These are phyloP conservation scores for Aspergillus leporis DNA, from an alignment of 495 filamentous ascomycete genomes.

Conservation along the genomic window DNA sequence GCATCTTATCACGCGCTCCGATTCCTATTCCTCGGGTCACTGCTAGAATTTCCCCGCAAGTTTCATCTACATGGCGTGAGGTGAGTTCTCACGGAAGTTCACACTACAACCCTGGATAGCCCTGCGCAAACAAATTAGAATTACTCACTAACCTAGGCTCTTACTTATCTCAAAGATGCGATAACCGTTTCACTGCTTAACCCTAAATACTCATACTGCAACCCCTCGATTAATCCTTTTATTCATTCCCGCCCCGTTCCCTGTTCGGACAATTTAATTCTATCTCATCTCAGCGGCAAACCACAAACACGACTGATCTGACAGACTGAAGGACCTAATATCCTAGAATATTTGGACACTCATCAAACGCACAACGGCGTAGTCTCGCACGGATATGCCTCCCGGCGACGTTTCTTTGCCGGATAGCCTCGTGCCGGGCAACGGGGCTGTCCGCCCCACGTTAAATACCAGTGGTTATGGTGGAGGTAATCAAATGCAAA, in stretches of 20 bases:
- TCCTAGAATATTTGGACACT: not conserved
- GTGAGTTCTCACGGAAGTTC: constrained; percentile 24
- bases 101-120: constrained; percentile 12
- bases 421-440: constrained; percentile 51
- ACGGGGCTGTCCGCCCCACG: constrained; percentile 42
- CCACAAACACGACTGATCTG: constrained; percentile 5
- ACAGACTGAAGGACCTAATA: not conserved
- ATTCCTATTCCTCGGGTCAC: constrained; percentile 7
- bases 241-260: constrained; percentile 11
- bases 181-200: not conserved
- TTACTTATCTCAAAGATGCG: constrained; percentile 1
- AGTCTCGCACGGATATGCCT: constrained; percentile 40
- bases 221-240: constrained; percentile 6
- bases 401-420: constrained; percentile 45
- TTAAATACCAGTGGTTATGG: constrained; percentile 45
- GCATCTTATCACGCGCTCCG: constrained; percentile 14
- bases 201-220: constrained; percentile 6
- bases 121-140: constrained; percentile 21
- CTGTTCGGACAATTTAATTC: constrained; percentile 10
- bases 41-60: constrained; percentile 25
- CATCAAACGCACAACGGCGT: constrained; percentile 13
- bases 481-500: constrained; percentile 38
- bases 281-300: constrained; percentile 20
- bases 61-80: constrained; percentile 30
- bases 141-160: constrained; percentile 11